Percentiles rank a stretch among this genome's conserved stretches.
Conservation (phyloP, 495 filamentous ascomycete species). For the Hapsidospora chrysogenum region DNA sequence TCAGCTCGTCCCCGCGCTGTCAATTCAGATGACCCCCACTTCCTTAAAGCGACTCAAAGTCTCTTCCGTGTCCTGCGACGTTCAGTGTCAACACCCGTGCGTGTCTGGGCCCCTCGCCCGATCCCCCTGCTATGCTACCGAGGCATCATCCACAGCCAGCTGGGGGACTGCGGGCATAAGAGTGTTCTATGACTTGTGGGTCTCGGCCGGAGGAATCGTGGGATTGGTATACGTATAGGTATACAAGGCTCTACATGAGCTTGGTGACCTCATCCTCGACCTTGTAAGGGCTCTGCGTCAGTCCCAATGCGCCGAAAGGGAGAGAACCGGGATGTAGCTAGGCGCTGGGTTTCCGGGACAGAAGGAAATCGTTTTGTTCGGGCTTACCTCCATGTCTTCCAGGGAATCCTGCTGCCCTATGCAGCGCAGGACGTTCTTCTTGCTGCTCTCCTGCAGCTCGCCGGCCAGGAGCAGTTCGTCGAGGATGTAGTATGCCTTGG, state of each 20-base stretch:
- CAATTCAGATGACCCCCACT: neutral
- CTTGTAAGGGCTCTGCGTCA: conserved; percentile 49
- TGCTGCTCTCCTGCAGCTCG: conserved; percentile 97
- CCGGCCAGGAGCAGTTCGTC: conserved; percentile 94
- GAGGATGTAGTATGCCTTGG: conserved; percentile 90
- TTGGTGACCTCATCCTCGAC: conserved; percentile 93
- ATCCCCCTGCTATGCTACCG: too few relatives aligned
- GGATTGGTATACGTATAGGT: too few relatives aligned
- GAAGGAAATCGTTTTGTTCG: neutral
- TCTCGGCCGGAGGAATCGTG: too few relatives aligned
- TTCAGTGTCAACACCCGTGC: conserved; percentile 1
- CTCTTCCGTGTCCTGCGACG: neutral
- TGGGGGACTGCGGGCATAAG: too few relatives aligned
- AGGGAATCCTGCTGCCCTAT: conserved; percentile 90
- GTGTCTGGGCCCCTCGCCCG: too few relatives aligned
- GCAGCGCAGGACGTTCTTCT: conserved; percentile 91
- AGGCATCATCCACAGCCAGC: too few relatives aligned
- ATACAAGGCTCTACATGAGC: conserved; percentile 54
- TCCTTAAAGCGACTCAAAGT: neutral
- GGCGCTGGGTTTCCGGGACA: too few relatives aligned
- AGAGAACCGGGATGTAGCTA: conserved; percentile 7
- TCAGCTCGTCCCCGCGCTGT: neutral
- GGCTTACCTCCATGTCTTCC: conserved; percentile 93
- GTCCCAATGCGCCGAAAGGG: conserved; percentile 18
- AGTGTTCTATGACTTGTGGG: too few relatives aligned